Evolutionary conservation across 768 basidiomycete species (phyloP).

Genomic region (Cyclocybe aegerita): DNA sequence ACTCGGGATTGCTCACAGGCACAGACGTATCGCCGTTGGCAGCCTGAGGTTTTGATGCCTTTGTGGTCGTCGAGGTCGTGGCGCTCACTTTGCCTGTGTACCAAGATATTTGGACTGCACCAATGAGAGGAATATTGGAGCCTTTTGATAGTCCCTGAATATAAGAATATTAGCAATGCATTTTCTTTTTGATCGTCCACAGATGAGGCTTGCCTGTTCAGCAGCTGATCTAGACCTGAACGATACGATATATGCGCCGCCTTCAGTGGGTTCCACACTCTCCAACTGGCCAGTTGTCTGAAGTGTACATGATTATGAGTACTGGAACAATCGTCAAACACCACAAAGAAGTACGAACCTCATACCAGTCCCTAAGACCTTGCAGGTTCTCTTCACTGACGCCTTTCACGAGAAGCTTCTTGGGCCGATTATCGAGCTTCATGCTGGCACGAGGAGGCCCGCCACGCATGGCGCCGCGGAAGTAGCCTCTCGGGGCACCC

Average conservation of each 20-base stretch:
- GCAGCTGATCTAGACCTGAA: conserved; percentile 75
- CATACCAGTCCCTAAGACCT: conserved; percentile 80
- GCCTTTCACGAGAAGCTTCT: conserved; percentile 75
- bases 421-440: conserved; percentile 90
- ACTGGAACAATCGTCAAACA: neutral
- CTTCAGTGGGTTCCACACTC: conserved; percentile 51
- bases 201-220: conserved; percentile 56
- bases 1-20: conserved; percentile 12
- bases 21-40: conserved; percentile 9
- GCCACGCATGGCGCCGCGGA: conserved; percentile 63
- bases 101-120: conserved; percentile 69
- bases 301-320: conserved; percentile 2
- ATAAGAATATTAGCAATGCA: conserved; percentile 12
- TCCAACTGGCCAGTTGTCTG: conserved; percentile 75
- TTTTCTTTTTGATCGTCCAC: neutral
- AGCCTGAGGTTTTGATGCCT: conserved; percentile 15
- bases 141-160: conserved; percentile 73
- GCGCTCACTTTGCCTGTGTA: conserved; percentile 36
- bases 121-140: conserved; percentile 60
- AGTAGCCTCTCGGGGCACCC: conserved; percentile 56
- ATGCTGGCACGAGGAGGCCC: conserved; percentile 70
- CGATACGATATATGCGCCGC: conserved; percentile 50
- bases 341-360: conserved; percentile 42
- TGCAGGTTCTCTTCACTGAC: conserved; percentile 50
- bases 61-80: conserved; percentile 16